Conservation (phyloP, 2,329 filamentous ascomycete genomes). For the Phyllosticta paracitricarpa region DNA sequence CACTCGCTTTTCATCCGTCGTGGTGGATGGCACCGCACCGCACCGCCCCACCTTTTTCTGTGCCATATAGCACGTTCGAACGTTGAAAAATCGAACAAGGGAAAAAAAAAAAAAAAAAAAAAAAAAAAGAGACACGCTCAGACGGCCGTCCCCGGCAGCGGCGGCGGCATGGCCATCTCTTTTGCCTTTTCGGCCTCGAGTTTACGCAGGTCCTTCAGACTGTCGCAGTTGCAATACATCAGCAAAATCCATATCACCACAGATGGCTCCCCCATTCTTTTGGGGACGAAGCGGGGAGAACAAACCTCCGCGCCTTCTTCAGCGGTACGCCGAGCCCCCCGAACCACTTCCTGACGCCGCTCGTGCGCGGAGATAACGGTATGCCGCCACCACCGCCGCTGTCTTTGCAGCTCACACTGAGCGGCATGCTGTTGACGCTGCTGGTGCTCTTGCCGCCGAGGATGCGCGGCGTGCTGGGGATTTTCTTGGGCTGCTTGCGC, state of each 20-base stretch:
- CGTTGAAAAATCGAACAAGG: neutral
- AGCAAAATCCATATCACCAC: neutral
- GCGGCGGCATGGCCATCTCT: conserved; percentile 9
- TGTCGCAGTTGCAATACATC: neutral
- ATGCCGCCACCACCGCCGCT: neutral
- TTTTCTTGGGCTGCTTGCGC: neutral
- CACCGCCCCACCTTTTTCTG: no score
- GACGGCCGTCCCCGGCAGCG: conserved; percentile 8
- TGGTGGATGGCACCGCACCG: no score
- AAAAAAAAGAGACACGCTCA: neutral
- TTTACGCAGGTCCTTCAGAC: conserved; percentile 7
- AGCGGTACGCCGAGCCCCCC: neutral
- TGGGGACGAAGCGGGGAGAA: no score
- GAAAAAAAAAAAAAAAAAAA: neutral
- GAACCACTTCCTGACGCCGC: conserved; percentile 7
- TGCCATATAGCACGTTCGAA: no score
- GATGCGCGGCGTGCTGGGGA: neutral
- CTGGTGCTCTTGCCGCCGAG: neutral
- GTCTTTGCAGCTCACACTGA: no score
- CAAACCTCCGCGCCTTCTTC: conserved; percentile 7
- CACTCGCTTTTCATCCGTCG: no score
- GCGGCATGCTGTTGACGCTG: neutral
- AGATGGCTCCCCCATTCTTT: neutral
- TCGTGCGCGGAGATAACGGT: neutral
- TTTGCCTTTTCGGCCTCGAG: conserved; percentile 10